These are phyloP conservation scores for Candida golubevii DNA, from an alignment of 805 yeast genomes.

Conservation along the genomic window DNA sequence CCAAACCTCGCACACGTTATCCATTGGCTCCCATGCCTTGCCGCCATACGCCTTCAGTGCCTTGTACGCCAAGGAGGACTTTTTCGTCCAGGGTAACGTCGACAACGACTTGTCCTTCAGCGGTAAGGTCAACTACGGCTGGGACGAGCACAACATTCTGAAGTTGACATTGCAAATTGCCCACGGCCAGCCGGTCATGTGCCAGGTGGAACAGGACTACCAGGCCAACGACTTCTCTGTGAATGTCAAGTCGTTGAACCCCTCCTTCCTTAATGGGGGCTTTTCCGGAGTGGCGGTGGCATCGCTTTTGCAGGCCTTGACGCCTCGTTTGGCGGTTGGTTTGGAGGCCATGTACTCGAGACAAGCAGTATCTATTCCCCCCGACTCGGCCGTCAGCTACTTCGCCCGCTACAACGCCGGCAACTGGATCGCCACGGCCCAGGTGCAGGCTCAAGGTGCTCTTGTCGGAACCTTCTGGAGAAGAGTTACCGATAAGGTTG, in stretches of 20 bases:
- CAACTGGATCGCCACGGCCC: constrained; percentile 92
- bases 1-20: constrained; percentile 92
- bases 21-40: constrained; percentile 77
- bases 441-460: constrained; percentile 89
- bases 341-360: constrained; percentile 87
- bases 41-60: constrained; percentile 92
- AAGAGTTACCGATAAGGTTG: constrained; percentile 86
- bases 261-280: constrained; percentile 67
- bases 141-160: constrained; percentile 74
- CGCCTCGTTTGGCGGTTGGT: constrained; percentile 83
- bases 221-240: constrained; percentile 85
- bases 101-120: constrained; percentile 82
- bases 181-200: constrained; percentile 85
- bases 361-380: constrained; percentile 62
- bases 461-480: constrained; percentile 89
- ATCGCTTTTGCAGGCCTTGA: constrained; percentile 82
- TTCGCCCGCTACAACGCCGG: constrained; percentile 85
- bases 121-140: constrained; percentile 88
- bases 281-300: constrained; percentile 92
- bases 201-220: constrained; percentile 93
- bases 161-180: constrained; percentile 87
- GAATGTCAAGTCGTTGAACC: constrained; percentile 89
- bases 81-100: constrained; percentile 85
- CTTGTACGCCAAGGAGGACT: constrained; percentile 78
- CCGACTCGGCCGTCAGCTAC: constrained; percentile 87